A percentile compares a stretch with the other conserved stretches of the same genome.
These are phyloP conservation scores for Aphanomyces invadans DNA, from an alignment of 352 stramenopile species.

Conservation along the genomic window DNA sequence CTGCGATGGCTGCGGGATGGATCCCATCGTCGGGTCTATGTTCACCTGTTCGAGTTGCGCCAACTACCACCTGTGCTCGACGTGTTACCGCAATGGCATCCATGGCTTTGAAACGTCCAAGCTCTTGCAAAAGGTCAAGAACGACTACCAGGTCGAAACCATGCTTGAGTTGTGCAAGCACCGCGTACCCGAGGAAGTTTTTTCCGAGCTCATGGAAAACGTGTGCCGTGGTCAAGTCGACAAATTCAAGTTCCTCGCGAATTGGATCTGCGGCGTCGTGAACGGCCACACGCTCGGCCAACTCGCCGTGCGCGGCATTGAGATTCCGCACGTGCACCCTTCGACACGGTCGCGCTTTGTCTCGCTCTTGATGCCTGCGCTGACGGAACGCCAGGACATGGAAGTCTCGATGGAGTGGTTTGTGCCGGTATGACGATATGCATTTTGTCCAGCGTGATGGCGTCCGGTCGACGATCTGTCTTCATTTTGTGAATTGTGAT, in stretches of 20 bases:
- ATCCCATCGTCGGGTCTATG: slow-evolving; percentile 82
- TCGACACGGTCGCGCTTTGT: slow-evolving; percentile 68
- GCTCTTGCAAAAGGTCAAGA: slow-evolving; percentile 61
- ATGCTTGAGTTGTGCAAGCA: slow-evolving; percentile 68
- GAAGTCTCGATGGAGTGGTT: slow-evolving; percentile 87
- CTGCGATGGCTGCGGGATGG: slow-evolving; percentile 85
- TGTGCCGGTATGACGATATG: slow-evolving; percentile 42
- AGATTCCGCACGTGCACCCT: slow-evolving; percentile 67
- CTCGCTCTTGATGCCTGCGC: slow-evolving; percentile 66
- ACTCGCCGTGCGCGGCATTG: slow-evolving; percentile 72
- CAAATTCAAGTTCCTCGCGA: slow-evolving; percentile 85
- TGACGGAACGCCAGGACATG: slow-evolving; percentile 71
- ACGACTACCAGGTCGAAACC: slow-evolving; percentile 74
- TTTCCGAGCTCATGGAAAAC: slow-evolving; percentile 72
- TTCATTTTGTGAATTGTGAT: no score
- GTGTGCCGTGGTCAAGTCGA: slow-evolving; percentile 78
- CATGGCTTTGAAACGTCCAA: slow-evolving; percentile 79
- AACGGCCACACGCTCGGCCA: slow-evolving; percentile 53
- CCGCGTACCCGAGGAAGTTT: slow-evolving; percentile 74
- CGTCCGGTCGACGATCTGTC: no score
- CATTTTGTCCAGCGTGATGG: no score
- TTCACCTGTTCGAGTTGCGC: slow-evolving; percentile 81
- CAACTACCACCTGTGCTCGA: slow-evolving; percentile 77
- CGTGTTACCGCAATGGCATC: slow-evolving; percentile 75
- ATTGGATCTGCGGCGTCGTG: slow-evolving; percentile 78